Conservation (phyloP, 371 early-diverging fungal species). For the Chytridiales sp. region DNA sequence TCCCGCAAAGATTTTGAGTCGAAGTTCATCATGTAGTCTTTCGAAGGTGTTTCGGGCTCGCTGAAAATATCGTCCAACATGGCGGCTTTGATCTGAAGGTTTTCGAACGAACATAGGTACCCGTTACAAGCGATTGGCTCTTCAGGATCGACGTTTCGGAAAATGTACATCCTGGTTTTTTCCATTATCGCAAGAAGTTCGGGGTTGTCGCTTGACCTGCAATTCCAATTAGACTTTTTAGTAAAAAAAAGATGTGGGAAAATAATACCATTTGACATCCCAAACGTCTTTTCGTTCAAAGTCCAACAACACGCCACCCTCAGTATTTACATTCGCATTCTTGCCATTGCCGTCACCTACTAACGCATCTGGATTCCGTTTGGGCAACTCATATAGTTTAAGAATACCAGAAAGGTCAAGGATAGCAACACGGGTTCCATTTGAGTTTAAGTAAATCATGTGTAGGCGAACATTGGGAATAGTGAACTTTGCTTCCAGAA, state of each 20-base stretch:
- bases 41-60: conserved; percentile 40
- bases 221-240: neutral
- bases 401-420: conserved; percentile 48
- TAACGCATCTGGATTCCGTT: conserved; percentile 11
- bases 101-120: conserved; percentile 48
- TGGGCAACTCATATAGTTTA: conserved; percentile 41
- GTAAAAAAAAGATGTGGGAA: neutral
- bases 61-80: conserved; percentile 50
- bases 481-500: conserved; percentile 37
- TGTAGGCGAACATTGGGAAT: conserved; percentile 35
- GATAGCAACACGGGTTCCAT: conserved; percentile 37
- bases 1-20: conserved; percentile 50
- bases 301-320: conserved; percentile 42
- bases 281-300: conserved; percentile 60
- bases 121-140: conserved; percentile 48
- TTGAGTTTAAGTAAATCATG: conserved; percentile 44
- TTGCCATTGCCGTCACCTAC: conserved; percentile 2
- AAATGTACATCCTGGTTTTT: conserved; percentile 53
- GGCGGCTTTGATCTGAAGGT: conserved; percentile 48
- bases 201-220: conserved; percentile 51
- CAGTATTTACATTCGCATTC: conserved; percentile 12
- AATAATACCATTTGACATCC: conserved; percentile 48
- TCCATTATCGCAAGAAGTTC: conserved; percentile 57
- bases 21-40: conserved; percentile 33
- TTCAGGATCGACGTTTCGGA: conserved; percentile 51